These are phyloP conservation scores for Schwanniomyces etchellsii DNA, from an alignment of 1,139 yeast genomes.

Conservation along the genomic window DNA sequence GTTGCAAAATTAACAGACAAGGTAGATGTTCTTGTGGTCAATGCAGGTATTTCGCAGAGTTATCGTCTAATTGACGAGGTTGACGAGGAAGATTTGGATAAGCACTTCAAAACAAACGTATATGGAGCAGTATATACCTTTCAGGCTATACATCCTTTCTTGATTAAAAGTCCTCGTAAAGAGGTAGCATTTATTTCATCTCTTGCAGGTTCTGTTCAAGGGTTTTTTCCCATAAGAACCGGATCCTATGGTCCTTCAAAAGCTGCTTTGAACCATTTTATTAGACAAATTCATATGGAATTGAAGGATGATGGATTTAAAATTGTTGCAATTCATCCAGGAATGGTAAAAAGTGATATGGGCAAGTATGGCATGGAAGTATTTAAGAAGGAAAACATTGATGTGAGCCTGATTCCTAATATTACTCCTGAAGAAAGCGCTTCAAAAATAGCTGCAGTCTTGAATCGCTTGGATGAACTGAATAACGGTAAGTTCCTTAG, in stretches of 20 bases:
- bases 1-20: slow-evolving; percentile 8
- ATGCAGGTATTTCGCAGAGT: slow-evolving; percentile 11
- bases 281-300: slow-evolving; percentile 15
- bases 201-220: slow-evolving; percentile 15
- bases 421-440: slow-evolving; percentile 9
- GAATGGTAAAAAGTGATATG: slow-evolving; percentile 23
- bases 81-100: slow-evolving; percentile 10
- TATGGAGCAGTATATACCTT: slow-evolving; percentile 24
- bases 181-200: slow-evolving; percentile 21
- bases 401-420: neutral
- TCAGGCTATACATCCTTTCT: slow-evolving; percentile 19
- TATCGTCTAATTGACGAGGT: slow-evolving; percentile 5
- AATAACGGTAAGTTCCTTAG: slow-evolving; percentile 8
- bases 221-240: slow-evolving; percentile 6
- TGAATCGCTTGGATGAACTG: slow-evolving; percentile 3
- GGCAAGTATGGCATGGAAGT: slow-evolving; percentile 5
- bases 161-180: slow-evolving; percentile 14
- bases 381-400: neutral
- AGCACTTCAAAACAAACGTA: slow-evolving; percentile 19
- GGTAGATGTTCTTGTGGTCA: slow-evolving; percentile 14
- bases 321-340: slow-evolving; percentile 25
- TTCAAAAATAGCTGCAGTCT: slow-evolving; percentile 2
- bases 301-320: slow-evolving; percentile 15
- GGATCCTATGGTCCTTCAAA: slow-evolving; percentile 25
- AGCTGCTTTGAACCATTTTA: slow-evolving; percentile 20